phyloP scores from a whole-genome alignment of 495 filamentous ascomycete species.

The Annulohypoxylon stygium region DNA sequence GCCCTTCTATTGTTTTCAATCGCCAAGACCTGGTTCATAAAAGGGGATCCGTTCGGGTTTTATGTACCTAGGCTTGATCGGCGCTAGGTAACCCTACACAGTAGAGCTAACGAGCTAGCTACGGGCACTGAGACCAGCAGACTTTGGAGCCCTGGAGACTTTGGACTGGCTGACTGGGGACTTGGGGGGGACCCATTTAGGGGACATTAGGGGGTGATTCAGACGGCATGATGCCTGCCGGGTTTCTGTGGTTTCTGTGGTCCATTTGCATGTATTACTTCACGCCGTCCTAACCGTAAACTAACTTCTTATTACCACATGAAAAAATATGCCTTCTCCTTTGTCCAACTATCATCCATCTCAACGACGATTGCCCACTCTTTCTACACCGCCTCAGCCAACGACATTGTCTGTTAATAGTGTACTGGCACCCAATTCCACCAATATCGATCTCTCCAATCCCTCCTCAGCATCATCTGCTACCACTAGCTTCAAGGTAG shows the following conservation, averaged over 20 bases:
- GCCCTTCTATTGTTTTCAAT: constrained; percentile 15
- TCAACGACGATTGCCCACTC: constrained; percentile 30
- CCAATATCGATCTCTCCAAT: constrained; percentile 46
- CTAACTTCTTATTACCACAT: constrained; percentile 26
- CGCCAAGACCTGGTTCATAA: constrained; percentile 28
- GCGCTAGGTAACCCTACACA: not conserved
- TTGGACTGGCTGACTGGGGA: not conserved
- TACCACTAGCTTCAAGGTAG: constrained; percentile 52
- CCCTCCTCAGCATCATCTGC: constrained; percentile 51
- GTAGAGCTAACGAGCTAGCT: not conserved
- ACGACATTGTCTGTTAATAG: constrained; percentile 44
- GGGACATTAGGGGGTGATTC: constrained; percentile 15
- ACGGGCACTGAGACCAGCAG: not conserved
- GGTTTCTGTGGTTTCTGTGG: constrained; percentile 1
- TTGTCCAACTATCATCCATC: constrained; percentile 44
- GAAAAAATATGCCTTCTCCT: constrained; percentile 47
- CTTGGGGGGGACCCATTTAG: not conserved
- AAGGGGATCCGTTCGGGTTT: constrained; percentile 14
- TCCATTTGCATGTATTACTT: constrained; percentile 21
- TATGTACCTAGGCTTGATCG: constrained; percentile 5
- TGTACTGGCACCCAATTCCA: constrained; percentile 37
- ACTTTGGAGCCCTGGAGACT: constrained; percentile 1
- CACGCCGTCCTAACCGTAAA: constrained; percentile 4
- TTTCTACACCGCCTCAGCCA: constrained; percentile 32
- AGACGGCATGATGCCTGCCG: constrained; percentile 16